Evolutionary conservation across 192 early-diverging fungal species (phyloP), one percentile per base, ranked within the genome.

Genomic region (Gonapodya prolifera): DNA sequence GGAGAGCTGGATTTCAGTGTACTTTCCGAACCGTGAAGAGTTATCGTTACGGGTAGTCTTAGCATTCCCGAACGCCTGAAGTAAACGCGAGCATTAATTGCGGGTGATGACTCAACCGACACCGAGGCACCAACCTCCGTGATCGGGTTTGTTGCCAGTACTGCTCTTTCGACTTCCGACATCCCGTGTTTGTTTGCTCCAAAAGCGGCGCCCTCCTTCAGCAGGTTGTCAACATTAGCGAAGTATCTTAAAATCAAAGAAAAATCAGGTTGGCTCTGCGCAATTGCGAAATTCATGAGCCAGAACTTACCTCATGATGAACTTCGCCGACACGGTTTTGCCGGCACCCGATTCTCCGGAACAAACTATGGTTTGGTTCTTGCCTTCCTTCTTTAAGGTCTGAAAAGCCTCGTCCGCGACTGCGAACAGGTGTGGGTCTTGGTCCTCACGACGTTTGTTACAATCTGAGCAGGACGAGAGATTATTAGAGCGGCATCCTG

Each of bases 11-110:
- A 69, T 69, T 80, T 97, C 95, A 79, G 96, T 92, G 84, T 97
- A 99, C 87, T 99, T 99, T 77, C 97, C 97, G 82, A 99, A 99
- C 30, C 97, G 91, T 70, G 96, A 98, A 77, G 88, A 90, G 87
- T 99, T 99, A 86, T 99, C 97, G 87, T 99, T 99, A 81, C 97
- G 86, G 2, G 97, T 98, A 13, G 97, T 99, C 83, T 99, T 99
- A 34, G 97, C 95, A 84, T 99, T 99, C 80, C 97, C 97, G 81
- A 99, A 99, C 70, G 97, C 82, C 87, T 89, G 75, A 77, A 34
- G 83, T 32, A 28, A 23, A 35, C 30, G 17, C 32, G 70, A 29
- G 30, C 23, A 34, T 18, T 75, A 75, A 75, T 75, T 75, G n/a
- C n/a, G n/a, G n/a, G n/a, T n/a, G n/a, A n/a, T n/a, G n/a, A n/a